Evolutionary conservation across 164 flowering plant genomes (phyloP).

Genomic region (Annona squamosa): DNA sequence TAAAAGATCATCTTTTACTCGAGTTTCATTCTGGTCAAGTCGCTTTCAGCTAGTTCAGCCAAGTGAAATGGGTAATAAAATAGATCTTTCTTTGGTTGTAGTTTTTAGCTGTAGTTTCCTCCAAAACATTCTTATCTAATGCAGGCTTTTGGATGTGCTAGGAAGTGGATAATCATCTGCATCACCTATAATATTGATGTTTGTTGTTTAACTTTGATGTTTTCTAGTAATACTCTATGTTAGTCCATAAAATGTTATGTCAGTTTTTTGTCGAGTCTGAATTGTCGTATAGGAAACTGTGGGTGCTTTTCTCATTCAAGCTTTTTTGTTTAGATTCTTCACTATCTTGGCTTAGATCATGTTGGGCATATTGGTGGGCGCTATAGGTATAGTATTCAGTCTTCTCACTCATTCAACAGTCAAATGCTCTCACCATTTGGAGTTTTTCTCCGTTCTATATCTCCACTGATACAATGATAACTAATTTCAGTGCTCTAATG

Average conservation of each 20-base stretch:
- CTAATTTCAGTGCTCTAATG: conserved; percentile 58
- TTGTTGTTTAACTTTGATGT: neutral
- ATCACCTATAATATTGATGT: neutral
- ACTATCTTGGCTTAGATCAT: conserved; percentile 97
- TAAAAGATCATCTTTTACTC: neutral
- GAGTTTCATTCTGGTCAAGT: neutral
- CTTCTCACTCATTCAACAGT: conserved; percentile 1
- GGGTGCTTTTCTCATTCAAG: conserved; percentile 12
- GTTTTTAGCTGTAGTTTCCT: neutral
- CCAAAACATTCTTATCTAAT: neutral
- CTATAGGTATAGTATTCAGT: conserved; percentile 39
- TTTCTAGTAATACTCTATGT: neutral
- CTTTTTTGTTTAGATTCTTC: conserved; percentile 69
- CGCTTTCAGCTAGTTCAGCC: neutral
- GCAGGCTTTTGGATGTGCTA: neutral
- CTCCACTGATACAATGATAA: conserved; percentile 5
- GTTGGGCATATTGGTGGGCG: conserved; percentile 98
- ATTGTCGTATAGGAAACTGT: neutral
- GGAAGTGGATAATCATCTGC: neutral
- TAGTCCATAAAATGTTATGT: neutral
- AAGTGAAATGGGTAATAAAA: neutral
- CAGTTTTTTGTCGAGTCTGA: neutral
- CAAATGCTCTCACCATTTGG: neutral
- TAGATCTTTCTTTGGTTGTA: neutral
- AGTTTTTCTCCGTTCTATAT: neutral